Evolutionary conservation across 2,329 filamentous ascomycete genomes (phyloP), one percentile per base, ranked within the genome.

Genomic region (Periconia sp.): DNA sequence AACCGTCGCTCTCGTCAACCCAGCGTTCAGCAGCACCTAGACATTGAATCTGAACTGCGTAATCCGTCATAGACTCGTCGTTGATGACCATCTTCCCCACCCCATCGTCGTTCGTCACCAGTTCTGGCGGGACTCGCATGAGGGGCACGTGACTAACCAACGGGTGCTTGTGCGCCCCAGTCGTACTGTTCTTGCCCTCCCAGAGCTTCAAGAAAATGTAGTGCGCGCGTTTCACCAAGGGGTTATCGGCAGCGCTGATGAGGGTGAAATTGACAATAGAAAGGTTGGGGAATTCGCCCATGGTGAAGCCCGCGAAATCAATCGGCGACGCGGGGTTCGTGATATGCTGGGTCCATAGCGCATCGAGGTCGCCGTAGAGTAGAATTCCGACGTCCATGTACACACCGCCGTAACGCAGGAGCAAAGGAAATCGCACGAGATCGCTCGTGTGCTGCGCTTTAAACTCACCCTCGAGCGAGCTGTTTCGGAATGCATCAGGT

Each of bases 301-400:
- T 61, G 2, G 63, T 68, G 50, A 66, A 65, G 7, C 64, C 61
- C 2, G 57, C 53, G 23, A 68, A 63, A 17, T 66, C 61, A 20
- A 81, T 83, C 0, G 77, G 76, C 2, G 79, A 82, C 2, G 58
- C 57, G 0, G 77, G 70, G 53, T 83, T 72, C 3, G 68, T 77
- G 8, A 85, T 66, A 0, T 79, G 82, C 47, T 74, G 59, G 45
- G 72, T 71, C 82, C 82, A 86, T 10, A 85, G 64, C 3, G 71
- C 63, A 61, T 85, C 78, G 2, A 85, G 58, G 66, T 85, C 81
- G 7, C 82, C 82, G 54, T 85, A 84, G 53, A 81, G 79, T 55
- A 85, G 74, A 56, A 83, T 64, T 0, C 83, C 82, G 0, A 82
- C 82, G 58, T 85, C 83, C 0, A 81, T 78, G 59, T 85, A 86